Evolutionary conservation across 768 basidiomycete genomes (phyloP).

Genomic region (Pleurotus eryngii): DNA sequence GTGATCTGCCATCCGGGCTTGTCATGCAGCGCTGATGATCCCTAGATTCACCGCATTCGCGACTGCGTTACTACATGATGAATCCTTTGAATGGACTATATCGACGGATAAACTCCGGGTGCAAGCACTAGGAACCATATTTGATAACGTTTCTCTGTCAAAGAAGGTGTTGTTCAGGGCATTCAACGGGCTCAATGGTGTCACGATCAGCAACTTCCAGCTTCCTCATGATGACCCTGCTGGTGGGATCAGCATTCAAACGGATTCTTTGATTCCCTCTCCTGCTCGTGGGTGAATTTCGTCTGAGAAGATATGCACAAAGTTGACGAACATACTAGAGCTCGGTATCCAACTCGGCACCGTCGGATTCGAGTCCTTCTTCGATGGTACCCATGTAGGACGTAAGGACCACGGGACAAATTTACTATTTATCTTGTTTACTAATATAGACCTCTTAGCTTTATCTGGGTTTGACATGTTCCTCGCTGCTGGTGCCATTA

Average conservation of each 20-base stretch:
- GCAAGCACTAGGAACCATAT: conserved; percentile 64
- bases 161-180: conserved; percentile 65
- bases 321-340: conserved; percentile 36
- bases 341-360: conserved; percentile 68
- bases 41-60: conserved; percentile 63
- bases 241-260: conserved; percentile 70
- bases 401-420: conserved; percentile 38
- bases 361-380: conserved; percentile 60
- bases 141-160: conserved; percentile 58
- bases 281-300: conserved; percentile 50
- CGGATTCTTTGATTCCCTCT: conserved; percentile 64
- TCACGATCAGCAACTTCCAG: conserved; percentile 68
- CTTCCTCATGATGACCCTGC: conserved; percentile 64
- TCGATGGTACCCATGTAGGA: conserved; percentile 52
- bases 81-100: conserved; percentile 67
- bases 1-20: conserved; percentile 15
- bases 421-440: background rate
- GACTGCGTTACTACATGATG: conserved; percentile 60
- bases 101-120: conserved; percentile 62
- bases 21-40: background rate
- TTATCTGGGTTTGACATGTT: conserved; percentile 46
- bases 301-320: background rate
- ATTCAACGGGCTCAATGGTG: conserved; percentile 68
- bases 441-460: conserved; percentile 33
- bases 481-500: conserved; percentile 45